phyloP scores from a whole-genome alignment of 129 eudicot species.

The Kitagawia praeruptora region DNA sequence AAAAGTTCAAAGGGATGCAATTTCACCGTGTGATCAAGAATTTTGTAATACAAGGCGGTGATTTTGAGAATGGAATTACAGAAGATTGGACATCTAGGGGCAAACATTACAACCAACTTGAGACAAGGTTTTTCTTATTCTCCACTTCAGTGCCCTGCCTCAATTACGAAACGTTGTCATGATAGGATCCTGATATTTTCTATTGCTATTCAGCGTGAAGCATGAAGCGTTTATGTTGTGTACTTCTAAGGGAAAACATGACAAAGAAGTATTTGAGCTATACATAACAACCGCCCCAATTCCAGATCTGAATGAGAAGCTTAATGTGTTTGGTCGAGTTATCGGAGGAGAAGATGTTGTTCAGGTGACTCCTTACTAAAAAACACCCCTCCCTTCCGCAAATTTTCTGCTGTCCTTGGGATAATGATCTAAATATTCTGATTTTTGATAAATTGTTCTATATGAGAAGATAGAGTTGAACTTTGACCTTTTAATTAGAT shows the following conservation, averaged over 20 bases:
- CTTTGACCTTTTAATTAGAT: not conserved
- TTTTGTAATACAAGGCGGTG: conserved; percentile 87
- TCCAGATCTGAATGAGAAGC: conserved; percentile 85
- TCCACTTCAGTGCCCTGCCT: not conserved
- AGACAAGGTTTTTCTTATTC: conserved; percentile 42
- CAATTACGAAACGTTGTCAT: not conserved
- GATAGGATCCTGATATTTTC: not conserved
- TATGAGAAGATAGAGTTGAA: not conserved
- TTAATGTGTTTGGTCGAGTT: conserved; percentile 86
- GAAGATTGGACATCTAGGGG: conserved; percentile 92
- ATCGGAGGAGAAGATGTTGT: conserved; percentile 90
- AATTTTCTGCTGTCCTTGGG: not conserved
- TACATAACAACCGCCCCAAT: conserved; percentile 89
- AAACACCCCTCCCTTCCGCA: not conserved
- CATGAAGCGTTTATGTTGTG: conserved; percentile 98
- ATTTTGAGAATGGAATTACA: conserved; percentile 43
- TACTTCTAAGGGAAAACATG: conserved; percentile 65
- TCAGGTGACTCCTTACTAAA: conserved; percentile 43
- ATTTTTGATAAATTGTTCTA: not conserved
- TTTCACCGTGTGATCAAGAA: conserved; percentile 85
- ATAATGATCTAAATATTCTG: not conserved
- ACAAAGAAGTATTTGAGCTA: conserved; percentile 56
- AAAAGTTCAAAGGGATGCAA: conserved; percentile 76
- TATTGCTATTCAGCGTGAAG: conserved; percentile 48
- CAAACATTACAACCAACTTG: conserved; percentile 83